These are phyloP conservation scores for Linnemannia zychae DNA, from an alignment of 192 early-diverging fungal species.

Conservation along the genomic window DNA sequence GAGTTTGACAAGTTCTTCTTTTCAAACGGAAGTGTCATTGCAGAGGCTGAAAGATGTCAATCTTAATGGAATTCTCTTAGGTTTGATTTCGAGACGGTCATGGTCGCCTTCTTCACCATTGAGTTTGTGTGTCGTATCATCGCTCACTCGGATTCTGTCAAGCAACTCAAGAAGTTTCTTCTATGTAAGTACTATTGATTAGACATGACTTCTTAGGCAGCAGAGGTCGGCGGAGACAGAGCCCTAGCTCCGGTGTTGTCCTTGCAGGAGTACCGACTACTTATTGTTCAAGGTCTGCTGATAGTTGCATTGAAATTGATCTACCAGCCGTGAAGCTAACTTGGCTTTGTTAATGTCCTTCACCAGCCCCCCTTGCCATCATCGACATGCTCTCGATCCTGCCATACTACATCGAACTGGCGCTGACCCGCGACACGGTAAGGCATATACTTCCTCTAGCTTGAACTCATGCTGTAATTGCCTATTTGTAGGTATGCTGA, in stretches of 20 bases:
- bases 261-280: neutral
- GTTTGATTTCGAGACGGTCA: conserved; percentile 76
- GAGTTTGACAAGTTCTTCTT: neutral
- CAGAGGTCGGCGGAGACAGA: neutral
- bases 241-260: too few relatives aligned
- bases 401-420: conserved; percentile 84
- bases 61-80: conserved; percentile 36
- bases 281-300: neutral
- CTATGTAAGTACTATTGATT: conserved; percentile 49
- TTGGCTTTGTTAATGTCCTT: neutral
- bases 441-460: neutral
- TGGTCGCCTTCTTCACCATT: conserved; percentile 81
- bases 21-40: too few relatives aligned
- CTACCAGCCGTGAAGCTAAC: neutral
- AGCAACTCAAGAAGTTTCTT: conserved; percentile 69
- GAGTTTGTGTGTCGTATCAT: conserved; percentile 79
- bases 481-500: neutral
- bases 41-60: neutral
- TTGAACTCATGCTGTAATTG: neutral
- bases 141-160: conserved; percentile 78
- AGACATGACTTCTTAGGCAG: neutral
- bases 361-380: conserved; percentile 70
- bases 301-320: neutral
- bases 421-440: conserved; percentile 75
- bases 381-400: conserved; percentile 84